Percentiles rank a stretch among this genome's conserved stretches.
Conservation (phyloP, 2,329 filamentous ascomycete species). For the Trichoderma guizhouense region DNA sequence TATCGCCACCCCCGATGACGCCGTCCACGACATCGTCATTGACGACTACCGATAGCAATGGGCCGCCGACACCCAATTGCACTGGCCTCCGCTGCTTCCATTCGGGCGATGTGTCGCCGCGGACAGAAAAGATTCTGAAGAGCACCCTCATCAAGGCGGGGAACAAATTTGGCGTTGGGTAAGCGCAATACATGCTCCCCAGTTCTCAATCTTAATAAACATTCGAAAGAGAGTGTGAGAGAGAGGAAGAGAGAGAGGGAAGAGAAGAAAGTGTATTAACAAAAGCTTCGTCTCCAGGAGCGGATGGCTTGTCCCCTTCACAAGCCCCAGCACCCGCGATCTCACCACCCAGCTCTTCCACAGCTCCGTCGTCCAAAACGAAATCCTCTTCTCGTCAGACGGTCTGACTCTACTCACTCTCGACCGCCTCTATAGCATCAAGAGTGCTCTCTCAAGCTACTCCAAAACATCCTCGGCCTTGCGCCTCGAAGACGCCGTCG, state of each 20-base stretch:
- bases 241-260: background rate
- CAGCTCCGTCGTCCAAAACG: conserved; percentile 57
- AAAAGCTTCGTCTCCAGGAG: conserved; percentile 27
- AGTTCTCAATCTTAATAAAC: background rate
- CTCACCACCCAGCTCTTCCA: conserved; percentile 52
- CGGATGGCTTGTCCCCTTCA: conserved; percentile 43
- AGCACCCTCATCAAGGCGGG: conserved; percentile 51
- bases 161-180: conserved; percentile 44
- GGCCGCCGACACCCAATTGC: conserved; percentile 34
- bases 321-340: conserved; percentile 41
- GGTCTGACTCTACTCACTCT: conserved; percentile 58
- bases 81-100: conserved; percentile 53
- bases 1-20: conserved; percentile 45
- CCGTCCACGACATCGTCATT: conserved; percentile 43
- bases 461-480: conserved; percentile 42
- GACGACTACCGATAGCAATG: conserved; percentile 32
- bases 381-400: conserved; percentile 57
- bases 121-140: conserved; percentile 47
- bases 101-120: conserved; percentile 42
- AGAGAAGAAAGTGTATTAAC: background rate
- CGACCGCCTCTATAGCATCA: conserved; percentile 63
- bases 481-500: conserved; percentile 58
- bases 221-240: background rate
- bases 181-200: conserved; percentile 17
- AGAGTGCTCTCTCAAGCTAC: conserved; percentile 57